Evolutionary conservation across 371 early-diverging fungal species (phyloP).

Genomic region (Actinomortierella wolfii): DNA sequence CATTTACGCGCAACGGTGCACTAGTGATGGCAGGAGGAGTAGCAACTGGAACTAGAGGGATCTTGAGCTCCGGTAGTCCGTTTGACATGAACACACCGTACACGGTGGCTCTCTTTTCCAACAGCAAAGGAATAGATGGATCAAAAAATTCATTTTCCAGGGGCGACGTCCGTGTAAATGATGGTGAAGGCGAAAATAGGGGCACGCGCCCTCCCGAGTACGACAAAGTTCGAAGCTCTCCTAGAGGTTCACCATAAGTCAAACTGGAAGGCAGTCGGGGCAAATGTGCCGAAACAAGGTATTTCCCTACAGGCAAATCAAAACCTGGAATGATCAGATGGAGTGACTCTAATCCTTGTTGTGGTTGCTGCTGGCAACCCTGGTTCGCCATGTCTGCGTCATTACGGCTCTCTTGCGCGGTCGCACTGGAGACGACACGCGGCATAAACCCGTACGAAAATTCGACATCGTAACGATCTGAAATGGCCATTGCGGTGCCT

Average conservation of each 20-base stretch:
- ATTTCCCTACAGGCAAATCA: constrained; percentile 37
- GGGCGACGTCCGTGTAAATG: too few species aligned
- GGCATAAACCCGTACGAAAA: constrained; percentile 41
- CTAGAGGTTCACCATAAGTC: constrained; percentile 30
- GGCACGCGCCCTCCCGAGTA: constrained; percentile 10
- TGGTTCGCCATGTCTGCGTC: constrained; percentile 7
- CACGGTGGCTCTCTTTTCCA: constrained; percentile 25
- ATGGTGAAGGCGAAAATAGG: too few species aligned
- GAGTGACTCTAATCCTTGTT: constrained; percentile 3
- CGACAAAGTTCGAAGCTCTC: constrained; percentile 32
- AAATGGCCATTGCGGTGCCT: not conserved
- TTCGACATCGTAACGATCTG: constrained; percentile 25
- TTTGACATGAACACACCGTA: constrained; percentile 38
- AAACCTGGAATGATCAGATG: constrained; percentile 30
- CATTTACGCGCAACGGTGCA: not conserved
- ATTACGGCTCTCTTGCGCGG: constrained; percentile 1
- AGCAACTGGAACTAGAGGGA: constrained; percentile 5
- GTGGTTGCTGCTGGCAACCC: not conserved
- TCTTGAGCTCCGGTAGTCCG: constrained; percentile 24
- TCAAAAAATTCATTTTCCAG: too few species aligned
- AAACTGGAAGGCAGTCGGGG: constrained; percentile 23
- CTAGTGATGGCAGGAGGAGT: not conserved
- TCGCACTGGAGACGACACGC: not conserved
- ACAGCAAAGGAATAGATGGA: too few species aligned
- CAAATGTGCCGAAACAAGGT: constrained; percentile 29